Evolutionary conservation across 495 filamentous ascomycete species (phyloP).

Genomic region (Penicillium manginii): DNA sequence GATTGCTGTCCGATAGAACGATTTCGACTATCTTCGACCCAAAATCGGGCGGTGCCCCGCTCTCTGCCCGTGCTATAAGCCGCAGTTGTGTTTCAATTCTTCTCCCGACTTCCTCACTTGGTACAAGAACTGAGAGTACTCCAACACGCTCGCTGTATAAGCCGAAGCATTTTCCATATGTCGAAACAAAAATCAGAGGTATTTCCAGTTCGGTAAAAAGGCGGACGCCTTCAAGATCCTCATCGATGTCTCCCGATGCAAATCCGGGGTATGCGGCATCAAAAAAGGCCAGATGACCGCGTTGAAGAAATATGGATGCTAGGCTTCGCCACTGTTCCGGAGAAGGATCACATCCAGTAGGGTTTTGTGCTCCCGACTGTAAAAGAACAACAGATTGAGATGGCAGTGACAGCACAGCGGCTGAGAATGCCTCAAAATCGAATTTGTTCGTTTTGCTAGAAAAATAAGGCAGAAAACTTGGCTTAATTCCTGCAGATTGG

Average conservation of each 20-base stretch:
- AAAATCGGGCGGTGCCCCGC: constrained; percentile 21
- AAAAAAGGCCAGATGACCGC: constrained; percentile 24
- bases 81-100: constrained; percentile 13
- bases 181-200: constrained; percentile 19
- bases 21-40: constrained; percentile 21
- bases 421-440: constrained; percentile 13
- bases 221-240: constrained; percentile 14
- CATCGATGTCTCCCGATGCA: constrained; percentile 22
- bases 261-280: constrained; percentile 23
- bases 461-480: constrained; percentile 17
- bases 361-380: constrained; percentile 22
- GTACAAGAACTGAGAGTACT: constrained; percentile 14
- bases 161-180: constrained; percentile 23
- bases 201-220: constrained; percentile 18
- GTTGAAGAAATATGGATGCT: constrained; percentile 13
- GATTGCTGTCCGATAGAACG: constrained; percentile 9
- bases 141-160: constrained; percentile 26
- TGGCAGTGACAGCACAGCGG: constrained; percentile 10
- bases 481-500: constrained; percentile 15
- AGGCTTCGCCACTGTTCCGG: constrained; percentile 18
- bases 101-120: constrained; percentile 13
- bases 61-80: constrained; percentile 17
- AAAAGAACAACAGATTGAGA: constrained; percentile 23
- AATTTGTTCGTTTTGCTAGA: constrained; percentile 17
- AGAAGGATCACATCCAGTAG: constrained; percentile 23